These are phyloP conservation scores for Chytriomyces hyalinus DNA, from an alignment of 192 early-diverging fungal genomes.

Conservation along the genomic window DNA sequence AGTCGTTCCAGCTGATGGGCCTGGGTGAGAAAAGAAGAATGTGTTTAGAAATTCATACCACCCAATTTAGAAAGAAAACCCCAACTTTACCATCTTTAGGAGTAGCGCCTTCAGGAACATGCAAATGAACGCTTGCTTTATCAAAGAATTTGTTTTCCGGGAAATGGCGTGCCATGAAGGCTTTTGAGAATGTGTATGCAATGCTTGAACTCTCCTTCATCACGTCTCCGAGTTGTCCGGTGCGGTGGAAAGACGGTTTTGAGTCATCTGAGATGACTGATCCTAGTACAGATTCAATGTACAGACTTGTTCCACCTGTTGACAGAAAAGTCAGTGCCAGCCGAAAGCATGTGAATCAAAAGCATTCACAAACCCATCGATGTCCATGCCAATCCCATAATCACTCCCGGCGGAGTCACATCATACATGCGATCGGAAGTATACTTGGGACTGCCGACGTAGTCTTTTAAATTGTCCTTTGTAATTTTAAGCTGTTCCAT, in stretches of 20 bases:
- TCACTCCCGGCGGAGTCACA: constrained; percentile 86
- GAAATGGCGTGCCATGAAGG: constrained; percentile 73
- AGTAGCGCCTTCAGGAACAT: constrained; percentile 96
- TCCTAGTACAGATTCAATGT: constrained; percentile 94
- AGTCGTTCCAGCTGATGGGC: constrained; percentile 92
- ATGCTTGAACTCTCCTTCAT: constrained; percentile 98
- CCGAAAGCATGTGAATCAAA: not conserved
- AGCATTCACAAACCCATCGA: constrained; percentile 74
- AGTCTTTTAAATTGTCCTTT: constrained; percentile 81
- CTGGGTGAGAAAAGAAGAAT: constrained; percentile 37
- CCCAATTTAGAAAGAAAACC: not conserved
- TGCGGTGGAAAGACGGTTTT: constrained; percentile 75
- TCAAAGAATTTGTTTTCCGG: constrained; percentile 92
- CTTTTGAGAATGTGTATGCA: constrained; percentile 95
- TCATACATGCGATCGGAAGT: constrained; percentile 92
- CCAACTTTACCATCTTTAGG: constrained; percentile 86
- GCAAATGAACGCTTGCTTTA: constrained; percentile 88
- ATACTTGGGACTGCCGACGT: constrained; percentile 89
- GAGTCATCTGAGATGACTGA: constrained; percentile 66
- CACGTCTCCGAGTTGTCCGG: constrained; percentile 97
- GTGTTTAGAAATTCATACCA: not conserved
- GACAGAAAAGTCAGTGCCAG: not conserved
- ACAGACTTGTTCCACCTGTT: constrained; percentile 84
- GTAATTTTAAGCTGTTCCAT: constrained; percentile 68
- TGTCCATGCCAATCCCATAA: constrained; percentile 99